A percentile compares a stretch with the other conserved stretches of the same genome.
phyloP scores from a whole-genome alignment of 2,329 filamentous ascomycete genomes.

The Diatrype stigma region DNA sequence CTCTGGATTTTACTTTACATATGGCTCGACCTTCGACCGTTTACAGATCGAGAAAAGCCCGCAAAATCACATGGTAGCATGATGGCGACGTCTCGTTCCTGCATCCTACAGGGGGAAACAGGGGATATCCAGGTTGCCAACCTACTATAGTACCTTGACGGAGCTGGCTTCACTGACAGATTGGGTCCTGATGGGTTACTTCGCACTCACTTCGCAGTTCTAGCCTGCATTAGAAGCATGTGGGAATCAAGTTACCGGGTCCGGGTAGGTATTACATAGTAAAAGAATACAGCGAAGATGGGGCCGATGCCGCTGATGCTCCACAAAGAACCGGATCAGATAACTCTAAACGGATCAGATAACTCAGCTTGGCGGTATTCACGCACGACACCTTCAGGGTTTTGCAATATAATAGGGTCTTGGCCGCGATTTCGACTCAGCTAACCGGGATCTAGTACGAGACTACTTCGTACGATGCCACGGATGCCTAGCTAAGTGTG shows the following conservation, averaged over 20 bases:
- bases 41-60: neutral
- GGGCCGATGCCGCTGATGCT: slow-evolving; percentile 10
- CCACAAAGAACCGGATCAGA: slow-evolving; percentile 24
- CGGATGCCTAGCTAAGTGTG: too few relatives aligned
- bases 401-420: slow-evolving; percentile 1
- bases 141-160: neutral
- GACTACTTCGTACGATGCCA: too few relatives aligned
- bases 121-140: too few relatives aligned
- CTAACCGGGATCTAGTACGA: too few relatives aligned
- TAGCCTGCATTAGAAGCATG: slow-evolving; percentile 1
- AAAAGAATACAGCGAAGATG: slow-evolving; percentile 18
- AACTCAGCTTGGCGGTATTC: slow-evolving; percentile 18
- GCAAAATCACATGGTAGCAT: neutral
- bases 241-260: too few relatives aligned
- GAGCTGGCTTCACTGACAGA: neutral
- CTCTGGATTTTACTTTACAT: too few relatives aligned
- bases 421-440: too few relatives aligned
- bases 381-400: slow-evolving; percentile 6
- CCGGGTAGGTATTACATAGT: too few relatives aligned
- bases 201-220: too few relatives aligned
- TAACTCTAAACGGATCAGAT: slow-evolving; percentile 29
- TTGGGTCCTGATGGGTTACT: neutral
- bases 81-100: too few relatives aligned
- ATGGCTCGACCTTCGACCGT: neutral
- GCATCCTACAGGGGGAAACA: too few relatives aligned